These are phyloP conservation scores for Aureobasidium sp. DNA, from an alignment of 2,329 filamentous ascomycete species.

Conservation along the genomic window DNA sequence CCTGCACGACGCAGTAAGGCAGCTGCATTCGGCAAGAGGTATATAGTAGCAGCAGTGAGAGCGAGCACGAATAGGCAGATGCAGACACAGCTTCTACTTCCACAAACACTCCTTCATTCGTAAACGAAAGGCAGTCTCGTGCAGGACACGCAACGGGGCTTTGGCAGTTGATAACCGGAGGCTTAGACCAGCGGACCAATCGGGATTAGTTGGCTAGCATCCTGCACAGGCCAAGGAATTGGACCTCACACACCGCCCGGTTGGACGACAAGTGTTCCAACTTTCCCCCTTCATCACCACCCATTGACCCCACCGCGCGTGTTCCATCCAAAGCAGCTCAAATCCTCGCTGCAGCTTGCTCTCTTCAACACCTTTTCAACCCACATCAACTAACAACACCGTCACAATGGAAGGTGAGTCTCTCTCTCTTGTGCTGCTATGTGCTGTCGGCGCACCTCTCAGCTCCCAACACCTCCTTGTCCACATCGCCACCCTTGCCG, in stretches of 20 bases:
- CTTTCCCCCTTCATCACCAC: constrained; percentile 12
- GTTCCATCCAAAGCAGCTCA: constrained; percentile 12
- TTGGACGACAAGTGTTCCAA: constrained; percentile 13
- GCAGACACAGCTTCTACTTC: not conserved
- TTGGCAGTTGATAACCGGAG: constrained; percentile 6
- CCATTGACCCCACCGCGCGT: constrained; percentile 9
- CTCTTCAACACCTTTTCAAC: not conserved
- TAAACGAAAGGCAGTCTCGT: not conserved
- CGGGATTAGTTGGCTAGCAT: not conserved
- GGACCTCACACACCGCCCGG: constrained; percentile 8
- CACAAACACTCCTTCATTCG: too few relatives aligned
- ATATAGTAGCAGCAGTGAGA: not conserved
- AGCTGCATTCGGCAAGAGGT: constrained; percentile 1
- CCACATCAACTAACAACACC: constrained; percentile 14
- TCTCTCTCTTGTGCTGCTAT: not conserved
- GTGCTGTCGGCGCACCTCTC: constrained; percentile 11
- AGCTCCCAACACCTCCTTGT: not conserved
- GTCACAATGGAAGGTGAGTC: constrained; percentile 26
- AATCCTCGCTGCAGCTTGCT: constrained; percentile 12
- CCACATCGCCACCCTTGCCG: not conserved
- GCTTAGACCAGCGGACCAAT: constrained; percentile 8
- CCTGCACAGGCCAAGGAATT: constrained; percentile 11
- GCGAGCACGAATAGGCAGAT: not conserved
- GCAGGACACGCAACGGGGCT: constrained; percentile 6
- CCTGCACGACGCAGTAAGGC: constrained; percentile 3